Conservation (phyloP, 495 filamentous ascomycete genomes). For the Talaromyces trachyspermus region DNA sequence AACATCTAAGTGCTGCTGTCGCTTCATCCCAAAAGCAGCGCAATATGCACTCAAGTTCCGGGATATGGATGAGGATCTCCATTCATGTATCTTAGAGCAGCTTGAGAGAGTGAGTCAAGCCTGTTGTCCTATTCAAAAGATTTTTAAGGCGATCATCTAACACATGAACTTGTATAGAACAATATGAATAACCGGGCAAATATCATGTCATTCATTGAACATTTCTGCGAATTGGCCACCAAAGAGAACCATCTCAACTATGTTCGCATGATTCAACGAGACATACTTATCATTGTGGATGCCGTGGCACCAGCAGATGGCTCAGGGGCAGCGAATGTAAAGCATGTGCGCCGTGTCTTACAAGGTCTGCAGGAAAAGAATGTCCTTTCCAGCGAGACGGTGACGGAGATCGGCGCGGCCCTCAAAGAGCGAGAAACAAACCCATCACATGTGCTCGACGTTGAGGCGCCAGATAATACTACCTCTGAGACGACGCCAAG, state of each 20-base stretch:
- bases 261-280: conserved; percentile 87
- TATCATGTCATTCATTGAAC: conserved; percentile 98
- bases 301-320: conserved; percentile 76
- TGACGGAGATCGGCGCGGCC: conserved; percentile 70
- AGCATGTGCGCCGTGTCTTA: conserved; percentile 78
- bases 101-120: conserved; percentile 60
- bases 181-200: conserved; percentile 96
- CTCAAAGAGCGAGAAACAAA: conserved; percentile 65
- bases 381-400: conserved; percentile 59
- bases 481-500: conserved; percentile 22
- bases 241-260: conserved; percentile 69
- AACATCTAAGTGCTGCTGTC: conserved; percentile 81
- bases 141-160: too few relatives aligned
- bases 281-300: conserved; percentile 84
- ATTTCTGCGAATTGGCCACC: conserved; percentile 79
- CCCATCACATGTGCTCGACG: conserved; percentile 28
- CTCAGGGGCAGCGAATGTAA: conserved; percentile 86
- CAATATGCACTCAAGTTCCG: conserved; percentile 88
- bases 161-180: conserved; percentile 41
- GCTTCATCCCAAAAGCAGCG: conserved; percentile 82
- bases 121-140: background rate
- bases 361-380: conserved; percentile 57
- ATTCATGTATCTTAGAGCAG: conserved; percentile 94
- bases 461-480: conserved; percentile 33
- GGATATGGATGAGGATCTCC: conserved; percentile 92